phyloP scores from a whole-genome alignment of 352 stramenopile species.

The Phytopythium helicoides region DNA sequence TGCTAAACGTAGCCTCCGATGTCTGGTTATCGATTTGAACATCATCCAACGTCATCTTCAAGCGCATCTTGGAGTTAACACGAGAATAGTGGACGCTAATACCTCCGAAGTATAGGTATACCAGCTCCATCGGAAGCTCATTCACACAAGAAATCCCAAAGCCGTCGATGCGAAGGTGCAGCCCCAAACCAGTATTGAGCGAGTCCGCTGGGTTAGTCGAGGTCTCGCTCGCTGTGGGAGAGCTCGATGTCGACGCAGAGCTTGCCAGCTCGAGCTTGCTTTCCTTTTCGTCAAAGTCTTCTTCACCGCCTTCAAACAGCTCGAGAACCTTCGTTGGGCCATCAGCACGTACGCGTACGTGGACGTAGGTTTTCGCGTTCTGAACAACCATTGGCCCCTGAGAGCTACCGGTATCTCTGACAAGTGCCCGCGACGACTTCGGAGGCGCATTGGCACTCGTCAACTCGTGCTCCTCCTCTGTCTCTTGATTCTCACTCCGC shows the following conservation, averaged over 20 bases:
- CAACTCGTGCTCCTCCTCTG: neutral
- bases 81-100: constrained; percentile 78
- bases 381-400: constrained; percentile 32
- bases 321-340: constrained; percentile 91
- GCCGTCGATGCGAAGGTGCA: constrained; percentile 72
- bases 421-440: constrained; percentile 2
- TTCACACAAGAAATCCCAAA: constrained; percentile 88
- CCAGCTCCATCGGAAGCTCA: constrained; percentile 78
- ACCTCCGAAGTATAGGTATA: constrained; percentile 84
- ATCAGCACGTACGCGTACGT: constrained; percentile 83
- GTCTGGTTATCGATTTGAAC: constrained; percentile 89
- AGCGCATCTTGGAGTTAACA: constrained; percentile 78
- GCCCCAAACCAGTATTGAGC: constrained; percentile 56
- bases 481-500: neutral
- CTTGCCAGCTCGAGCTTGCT: constrained; percentile 75
- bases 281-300: constrained; percentile 86
- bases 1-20: constrained; percentile 80
- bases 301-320: constrained; percentile 84
- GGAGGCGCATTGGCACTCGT: neutral
- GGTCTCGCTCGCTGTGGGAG: constrained; percentile 67
- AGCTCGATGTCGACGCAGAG: constrained; percentile 53
- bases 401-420: neutral
- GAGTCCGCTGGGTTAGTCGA: constrained; percentile 73
- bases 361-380: constrained; percentile 84
- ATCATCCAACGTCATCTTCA: constrained; percentile 84